A percentile compares a stretch with the other conserved stretches of the same genome.
phyloP scores from a whole-genome alignment of 352 stramenopile species.

The Saprolegnia parasitica region DNA sequence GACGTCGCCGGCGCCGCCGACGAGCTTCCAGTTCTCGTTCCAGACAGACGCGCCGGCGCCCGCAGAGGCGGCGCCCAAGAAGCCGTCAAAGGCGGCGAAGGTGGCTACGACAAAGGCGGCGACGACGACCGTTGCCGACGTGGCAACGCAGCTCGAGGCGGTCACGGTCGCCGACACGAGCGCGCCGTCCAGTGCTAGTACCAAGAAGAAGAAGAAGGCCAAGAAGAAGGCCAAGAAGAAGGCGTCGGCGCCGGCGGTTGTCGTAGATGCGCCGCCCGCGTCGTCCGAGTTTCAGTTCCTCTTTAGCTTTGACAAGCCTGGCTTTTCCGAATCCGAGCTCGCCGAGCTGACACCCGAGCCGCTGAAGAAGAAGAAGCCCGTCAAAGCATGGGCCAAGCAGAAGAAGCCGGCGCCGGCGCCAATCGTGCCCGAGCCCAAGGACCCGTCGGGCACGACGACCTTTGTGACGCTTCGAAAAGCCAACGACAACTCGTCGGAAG shows the following conservation, averaged over 20 bases:
- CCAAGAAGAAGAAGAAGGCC: not conserved
- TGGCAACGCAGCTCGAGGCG: not conserved
- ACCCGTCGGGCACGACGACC: not conserved
- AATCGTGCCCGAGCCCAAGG: not conserved
- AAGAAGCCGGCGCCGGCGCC: not conserved
- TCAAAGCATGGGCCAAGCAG: not conserved
- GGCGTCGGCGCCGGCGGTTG: not conserved
- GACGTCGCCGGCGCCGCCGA: not conserved
- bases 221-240: constrained; percentile 12
- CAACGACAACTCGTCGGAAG: constrained; percentile 21
- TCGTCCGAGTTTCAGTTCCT: constrained; percentile 19
- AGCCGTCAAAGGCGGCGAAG: not conserved
- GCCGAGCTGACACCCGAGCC: constrained; percentile 1
- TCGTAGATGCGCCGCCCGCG: not conserved
- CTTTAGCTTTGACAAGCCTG: constrained; percentile 22
- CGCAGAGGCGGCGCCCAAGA: constrained; percentile 1
- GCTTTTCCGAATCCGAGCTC: constrained; percentile 17
- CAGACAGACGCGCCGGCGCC: not conserved
- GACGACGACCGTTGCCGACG: not conserved
- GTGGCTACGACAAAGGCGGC: not conserved
- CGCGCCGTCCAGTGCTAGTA: not conserved
- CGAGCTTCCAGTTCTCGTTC: constrained; percentile 19
- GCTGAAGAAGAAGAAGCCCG: constrained; percentile 25
- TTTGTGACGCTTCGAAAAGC: constrained; percentile 23
- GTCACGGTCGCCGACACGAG: not conserved